A percentile compares a stretch with the other conserved stretches of the same genome.
These are phyloP conservation scores for Starmerella floris DNA, from an alignment of 805 yeast genomes.

Conservation along the genomic window DNA sequence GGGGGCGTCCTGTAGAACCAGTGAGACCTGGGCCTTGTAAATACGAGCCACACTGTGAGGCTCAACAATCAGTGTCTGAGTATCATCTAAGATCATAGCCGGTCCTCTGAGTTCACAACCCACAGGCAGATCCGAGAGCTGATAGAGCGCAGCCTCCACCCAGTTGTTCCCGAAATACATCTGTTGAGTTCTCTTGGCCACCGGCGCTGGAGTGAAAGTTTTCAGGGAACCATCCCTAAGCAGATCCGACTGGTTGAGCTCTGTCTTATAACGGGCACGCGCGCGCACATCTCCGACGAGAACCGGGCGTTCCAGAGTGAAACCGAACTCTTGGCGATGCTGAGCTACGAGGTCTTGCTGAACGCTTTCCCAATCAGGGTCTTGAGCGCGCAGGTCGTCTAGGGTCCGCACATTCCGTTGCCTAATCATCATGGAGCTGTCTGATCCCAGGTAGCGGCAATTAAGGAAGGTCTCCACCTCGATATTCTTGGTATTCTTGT, in stretches of 20 bases:
- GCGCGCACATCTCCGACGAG: slow-evolving; percentile 62
- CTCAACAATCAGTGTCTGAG: slow-evolving; percentile 65
- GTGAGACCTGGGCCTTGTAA: slow-evolving; percentile 48
- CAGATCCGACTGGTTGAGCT: not conserved
- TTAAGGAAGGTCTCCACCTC: slow-evolving; percentile 54
- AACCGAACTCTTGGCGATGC: slow-evolving; percentile 65
- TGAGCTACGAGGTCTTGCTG: slow-evolving; percentile 36
- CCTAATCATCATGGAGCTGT: slow-evolving; percentile 63
- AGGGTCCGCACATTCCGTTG: not conserved
- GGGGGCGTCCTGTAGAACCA: slow-evolving; percentile 23
- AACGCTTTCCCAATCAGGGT: slow-evolving; percentile 3
- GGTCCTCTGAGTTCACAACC: slow-evolving; percentile 56
- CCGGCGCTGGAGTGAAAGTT: not conserved
- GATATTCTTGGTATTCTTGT: slow-evolving; percentile 29
- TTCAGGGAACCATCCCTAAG: slow-evolving; percentile 1
- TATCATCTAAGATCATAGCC: slow-evolving; percentile 62
- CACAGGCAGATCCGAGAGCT: slow-evolving; percentile 38
- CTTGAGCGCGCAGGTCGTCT: not conserved
- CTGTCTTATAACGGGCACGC: slow-evolving; percentile 34
- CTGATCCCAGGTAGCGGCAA: slow-evolving; percentile 79
- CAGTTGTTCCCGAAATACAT: slow-evolving; percentile 47
- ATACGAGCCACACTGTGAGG: slow-evolving; percentile 47
- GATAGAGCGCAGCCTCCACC: slow-evolving; percentile 41
- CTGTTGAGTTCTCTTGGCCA: slow-evolving; percentile 25
- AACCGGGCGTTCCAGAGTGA: slow-evolving; percentile 44